Evolutionary conservation across 495 filamentous ascomycete genomes (phyloP), one percentile per base, ranked within the genome.

Genomic region (Glonium stellatum): DNA sequence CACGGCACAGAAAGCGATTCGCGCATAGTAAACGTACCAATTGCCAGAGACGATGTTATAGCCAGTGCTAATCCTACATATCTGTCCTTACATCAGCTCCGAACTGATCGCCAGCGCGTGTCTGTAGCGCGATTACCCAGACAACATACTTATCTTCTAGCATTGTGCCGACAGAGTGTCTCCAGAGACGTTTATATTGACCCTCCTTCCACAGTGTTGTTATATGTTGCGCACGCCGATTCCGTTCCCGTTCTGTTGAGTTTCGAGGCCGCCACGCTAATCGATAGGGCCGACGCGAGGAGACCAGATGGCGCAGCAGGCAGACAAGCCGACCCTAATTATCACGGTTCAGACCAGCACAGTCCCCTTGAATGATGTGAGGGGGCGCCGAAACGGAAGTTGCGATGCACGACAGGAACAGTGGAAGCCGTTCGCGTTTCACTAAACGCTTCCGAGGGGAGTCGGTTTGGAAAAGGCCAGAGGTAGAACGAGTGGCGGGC

Each of bases 21-120:
- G 54, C 15, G 15, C 58, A 34, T 34, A 37, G 62, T 60, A 59
- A 54, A 73, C 87, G 64, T 85, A 87, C 92, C 92, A 72, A 97
- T 97, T 59, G 90, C 92, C 79, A 97, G 81, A 69, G 91, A 95
- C 41, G 90, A 95, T 25, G 84, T 78, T 69, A 98, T 87, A 79
- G 93, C 93, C 75, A 98, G 75, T 59, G 86, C 81, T 69, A 96
- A 78, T 66, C 91, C 92, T 70, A 96, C 83, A 71, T 96, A 96
- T 81, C 90, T 96, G 75, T 75, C 61, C 67, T 68, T 61, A 71
- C 68, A 54, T 68, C 15, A 68, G 65, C 53, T 31, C 11, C 6
- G 51, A 47, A 18, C 42, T 47, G 19, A 13, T 21, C n/a, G 22
- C 39, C 34, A 25, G n/a, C 46, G 36, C 42, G 39, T 18, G 21